Evolutionary conservation across 1,139 yeast species (phyloP), one percentile per base, ranked within the genome.

Genomic region (Lodderomyces elongisporus): DNA sequence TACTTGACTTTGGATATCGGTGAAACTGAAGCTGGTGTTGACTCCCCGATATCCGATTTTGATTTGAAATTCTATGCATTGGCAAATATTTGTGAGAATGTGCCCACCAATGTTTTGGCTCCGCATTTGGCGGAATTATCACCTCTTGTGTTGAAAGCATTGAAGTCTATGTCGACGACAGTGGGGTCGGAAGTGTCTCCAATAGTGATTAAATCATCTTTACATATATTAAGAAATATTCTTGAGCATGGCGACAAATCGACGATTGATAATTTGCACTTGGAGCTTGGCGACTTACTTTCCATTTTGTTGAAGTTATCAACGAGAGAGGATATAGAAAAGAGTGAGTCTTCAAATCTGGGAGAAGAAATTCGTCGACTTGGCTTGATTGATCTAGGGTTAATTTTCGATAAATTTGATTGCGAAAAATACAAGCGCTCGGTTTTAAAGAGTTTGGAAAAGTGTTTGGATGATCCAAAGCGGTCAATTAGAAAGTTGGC

Each of bases 401-500:
- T 39, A 15, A 29, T 45, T 8, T 43, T 41, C 18, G 26, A 30
- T 3, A 32, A 41, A 14, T 39, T 36, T 30, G 34, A 35, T 6
- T 25, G 35, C 13, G 33, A 36, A 9, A 18, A 30, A 14, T 33
- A 17, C 14, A 77, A 76, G 47, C 50, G 56, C 5, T 56, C 54
- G 4, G 66, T 85, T 6, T 63, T 85, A 28, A 56, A 48, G 17
- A 67, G 65, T 7, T 60, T 85, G 33, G 63, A 61, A 2, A 50
- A 48, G 1, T 79, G 73, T 1, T 62, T 91, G 43, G 95, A 85
- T 45, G 96, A 91, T 52, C 73, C 69, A 34, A 80, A 70, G 50
- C 73, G 98, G 54, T 60, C 56, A 4, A 85, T 91, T 2, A 73
- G 98, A 48, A 80, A 77, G 51, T 70, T 76, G 35, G 82, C 89